Percentiles rank a stretch among this genome's conserved stretches.
Conservation (phyloP, 192 early-diverging fungal species). For the Phycomyces blakesleeanus region DNA sequence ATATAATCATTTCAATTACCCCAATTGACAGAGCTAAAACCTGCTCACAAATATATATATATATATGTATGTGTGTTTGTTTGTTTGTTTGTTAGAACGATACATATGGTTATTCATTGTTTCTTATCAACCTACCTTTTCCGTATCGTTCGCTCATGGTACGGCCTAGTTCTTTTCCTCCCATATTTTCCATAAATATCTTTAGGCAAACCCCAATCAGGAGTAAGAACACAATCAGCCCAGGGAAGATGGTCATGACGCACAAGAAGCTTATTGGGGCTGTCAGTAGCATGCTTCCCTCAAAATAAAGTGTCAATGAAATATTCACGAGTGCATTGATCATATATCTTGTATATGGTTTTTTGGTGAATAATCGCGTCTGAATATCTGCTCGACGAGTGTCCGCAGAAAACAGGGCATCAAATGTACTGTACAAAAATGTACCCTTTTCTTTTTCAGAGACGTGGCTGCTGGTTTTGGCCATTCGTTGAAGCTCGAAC, state of each 20-base stretch:
- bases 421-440: too few relatives aligned
- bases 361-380: too few relatives aligned
- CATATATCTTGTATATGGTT: neutral
- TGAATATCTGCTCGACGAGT: too few relatives aligned
- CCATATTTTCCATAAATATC: conserved; percentile 23
- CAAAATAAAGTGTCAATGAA: conserved; percentile 30
- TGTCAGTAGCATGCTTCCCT: conserved; percentile 23
- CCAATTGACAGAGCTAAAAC: conserved; percentile 38
- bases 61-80: too few relatives aligned
- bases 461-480: too few relatives aligned
- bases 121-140: conserved; percentile 15
- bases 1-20: conserved; percentile 18
- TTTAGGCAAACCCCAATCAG: conserved; percentile 17
- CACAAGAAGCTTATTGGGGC: conserved; percentile 23
- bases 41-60: too few relatives aligned
- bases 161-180: conserved; percentile 6
- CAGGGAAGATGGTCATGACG: conserved; percentile 27
- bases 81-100: too few relatives aligned
- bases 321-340: conserved; percentile 17
- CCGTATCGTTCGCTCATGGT: conserved; percentile 22
- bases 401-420: too few relatives aligned
- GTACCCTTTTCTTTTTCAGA: too few relatives aligned
- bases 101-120: too few relatives aligned
- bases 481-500: too few relatives aligned
- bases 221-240: conserved; percentile 13